These are phyloP conservation scores for Penicillium malachiteum DNA, from an alignment of 495 filamentous ascomycete genomes.

Conservation along the genomic window DNA sequence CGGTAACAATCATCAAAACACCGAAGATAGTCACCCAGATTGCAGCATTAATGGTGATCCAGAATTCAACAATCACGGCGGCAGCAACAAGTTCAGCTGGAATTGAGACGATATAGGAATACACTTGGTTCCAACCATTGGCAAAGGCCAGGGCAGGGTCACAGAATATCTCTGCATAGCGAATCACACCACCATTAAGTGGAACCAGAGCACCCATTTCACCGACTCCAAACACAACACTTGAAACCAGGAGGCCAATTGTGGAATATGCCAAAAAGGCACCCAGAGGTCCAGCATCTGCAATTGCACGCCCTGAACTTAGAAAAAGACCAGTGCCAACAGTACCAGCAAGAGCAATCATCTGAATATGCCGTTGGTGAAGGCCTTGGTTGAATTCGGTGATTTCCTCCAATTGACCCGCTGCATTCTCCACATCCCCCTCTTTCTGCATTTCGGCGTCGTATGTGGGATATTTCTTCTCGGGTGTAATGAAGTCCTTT, in stretches of 20 bases:
- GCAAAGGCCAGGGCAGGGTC: conserved; percentile 35
- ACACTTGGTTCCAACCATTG: conserved; percentile 31
- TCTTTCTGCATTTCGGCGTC: conserved; percentile 10
- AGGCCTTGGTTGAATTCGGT: conserved; percentile 21
- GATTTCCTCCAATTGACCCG: conserved; percentile 12
- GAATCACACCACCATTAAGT: conserved; percentile 30
- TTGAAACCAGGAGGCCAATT: conserved; percentile 19
- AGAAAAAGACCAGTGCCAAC: conserved; percentile 38
- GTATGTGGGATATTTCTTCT: conserved; percentile 1
- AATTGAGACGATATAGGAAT: conserved; percentile 35
- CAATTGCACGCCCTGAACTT: conserved; percentile 55
- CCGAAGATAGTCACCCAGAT: conserved; percentile 48
- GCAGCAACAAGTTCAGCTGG: conserved; percentile 42
- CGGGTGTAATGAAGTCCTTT: not conserved
- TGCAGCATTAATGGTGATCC: conserved; percentile 35
- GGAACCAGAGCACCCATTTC: conserved; percentile 33
- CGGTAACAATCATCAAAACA: conserved; percentile 44
- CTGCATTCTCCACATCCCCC: conserved; percentile 9
- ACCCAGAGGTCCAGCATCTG: conserved; percentile 59
- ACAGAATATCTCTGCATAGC: conserved; percentile 28
- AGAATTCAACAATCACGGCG: conserved; percentile 51
- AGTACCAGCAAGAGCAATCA: conserved; percentile 47
- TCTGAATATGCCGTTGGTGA: conserved; percentile 38
- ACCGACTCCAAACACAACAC: conserved; percentile 23
- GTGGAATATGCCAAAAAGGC: conserved; percentile 28